Evolutionary conservation across 257 asterid genomes (phyloP), one percentile per base, ranked within the genome.

Genomic region (Solanum piurae): DNA sequence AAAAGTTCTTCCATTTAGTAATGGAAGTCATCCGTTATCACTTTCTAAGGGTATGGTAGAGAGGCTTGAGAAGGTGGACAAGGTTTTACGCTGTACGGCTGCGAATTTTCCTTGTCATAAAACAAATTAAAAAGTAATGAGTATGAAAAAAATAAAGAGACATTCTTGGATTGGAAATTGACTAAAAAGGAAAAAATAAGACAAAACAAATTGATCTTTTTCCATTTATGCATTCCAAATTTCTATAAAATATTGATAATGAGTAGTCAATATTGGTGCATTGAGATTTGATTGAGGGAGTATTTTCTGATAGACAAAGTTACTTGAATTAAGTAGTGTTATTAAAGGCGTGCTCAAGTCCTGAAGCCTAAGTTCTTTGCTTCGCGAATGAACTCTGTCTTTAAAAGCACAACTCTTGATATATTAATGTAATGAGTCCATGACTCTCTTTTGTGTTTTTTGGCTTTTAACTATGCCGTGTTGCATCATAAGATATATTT

Each of bases 51-150:
- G 62, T 52, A 52, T 18, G 62, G n/a, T 52, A 18, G 9, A 18
- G 62, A 52, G 62, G 62, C n/a, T 52, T 52, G 62, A 52, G 62
- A 52, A 52, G 62, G 0, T 52, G 4, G 0, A 52, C 0, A 6
- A 2, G n/a, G 64, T 55, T 52, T 52, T 52, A 16, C 23, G 0
- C 9, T 49, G 1, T 49, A 52, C 9, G 23, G 23, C n/a, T 0
- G n/a, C 1, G 2, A 0, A 52, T 52, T 18, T 55, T 0, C 7
- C 71, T 23, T 10, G 16, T n/a, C 31, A 2, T 62, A 4, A 62
- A 62, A 1, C 1, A 4, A 10, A 62, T n/a, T 58, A 58, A 58
- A 58, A 27, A 58, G 2, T 11, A 20, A 58, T 0, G 64, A 55
- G 5, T 58, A 58, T 8, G 25, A 21, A 7, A 58, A 55, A 58